These are phyloP conservation scores for Hermanozyma aechmeae DNA, from an alignment of 805 yeast genomes.

Conservation along the genomic window DNA sequence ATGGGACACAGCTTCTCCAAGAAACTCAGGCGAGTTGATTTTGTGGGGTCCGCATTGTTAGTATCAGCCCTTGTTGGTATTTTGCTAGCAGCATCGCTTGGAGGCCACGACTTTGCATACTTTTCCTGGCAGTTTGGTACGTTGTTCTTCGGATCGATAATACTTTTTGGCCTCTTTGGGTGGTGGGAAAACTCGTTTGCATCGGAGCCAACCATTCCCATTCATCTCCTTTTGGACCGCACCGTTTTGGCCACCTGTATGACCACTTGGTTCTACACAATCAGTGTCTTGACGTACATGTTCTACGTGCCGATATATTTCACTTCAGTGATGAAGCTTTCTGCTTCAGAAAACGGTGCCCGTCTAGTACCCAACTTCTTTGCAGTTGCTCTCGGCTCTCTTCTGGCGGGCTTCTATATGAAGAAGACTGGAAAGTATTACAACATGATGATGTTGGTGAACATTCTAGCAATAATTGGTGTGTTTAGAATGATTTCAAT, in stretches of 20 bases:
- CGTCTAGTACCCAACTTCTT: conserved; percentile 1
- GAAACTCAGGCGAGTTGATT: background rate
- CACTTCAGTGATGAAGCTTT: background rate
- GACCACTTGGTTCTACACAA: conserved; percentile 1
- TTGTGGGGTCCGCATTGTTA: background rate
- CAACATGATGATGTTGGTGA: background rate
- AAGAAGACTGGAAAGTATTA: conserved; percentile 1
- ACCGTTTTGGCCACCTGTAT: background rate
- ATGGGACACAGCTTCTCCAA: background rate
- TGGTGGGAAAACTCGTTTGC: background rate
- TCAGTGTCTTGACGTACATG: background rate
- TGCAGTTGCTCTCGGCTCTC: background rate
- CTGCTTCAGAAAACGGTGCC: background rate
- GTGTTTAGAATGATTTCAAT: background rate
- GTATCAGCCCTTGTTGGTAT: background rate
- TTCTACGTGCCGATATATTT: conserved; percentile 1
- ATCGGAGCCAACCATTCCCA: background rate
- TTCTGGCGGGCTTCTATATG: conserved; percentile 1
- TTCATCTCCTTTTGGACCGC: background rate
- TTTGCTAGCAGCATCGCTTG: background rate
- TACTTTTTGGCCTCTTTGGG: background rate
- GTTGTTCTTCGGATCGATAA: background rate
- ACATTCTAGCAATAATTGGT: background rate
- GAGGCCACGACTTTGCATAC: conserved; percentile 1
- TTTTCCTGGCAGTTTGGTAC: background rate